These are phyloP conservation scores for Fusarium keratoplasticum DNA, from an alignment of 2,329 filamentous ascomycete genomes.

Conservation along the genomic window DNA sequence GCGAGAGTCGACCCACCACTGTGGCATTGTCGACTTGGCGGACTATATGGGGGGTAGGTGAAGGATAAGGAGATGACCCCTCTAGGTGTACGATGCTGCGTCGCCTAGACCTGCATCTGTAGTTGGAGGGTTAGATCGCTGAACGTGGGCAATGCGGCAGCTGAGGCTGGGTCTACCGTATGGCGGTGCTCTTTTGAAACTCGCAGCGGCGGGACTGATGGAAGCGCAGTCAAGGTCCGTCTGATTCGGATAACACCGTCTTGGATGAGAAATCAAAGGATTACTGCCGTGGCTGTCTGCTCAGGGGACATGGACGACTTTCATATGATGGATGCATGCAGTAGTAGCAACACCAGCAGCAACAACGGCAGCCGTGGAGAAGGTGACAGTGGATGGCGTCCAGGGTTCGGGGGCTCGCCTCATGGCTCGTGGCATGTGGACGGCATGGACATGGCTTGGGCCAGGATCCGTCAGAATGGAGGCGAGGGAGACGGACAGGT, in stretches of 20 bases:
- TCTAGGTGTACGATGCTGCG: conserved; percentile 19
- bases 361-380: conserved; percentile 10
- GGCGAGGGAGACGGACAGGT: conserved; percentile 8
- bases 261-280: conserved; percentile 9
- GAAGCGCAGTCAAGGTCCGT: neutral
- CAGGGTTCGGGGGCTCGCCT: conserved; percentile 31
- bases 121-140: conserved; percentile 12
- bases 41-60: conserved; percentile 8
- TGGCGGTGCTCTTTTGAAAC: conserved; percentile 8
- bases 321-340: conserved; percentile 34
- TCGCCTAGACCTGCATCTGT: conserved; percentile 37
- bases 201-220: neutral
- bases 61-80: conserved; percentile 26
- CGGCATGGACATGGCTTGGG: conserved; percentile 33
- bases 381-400: conserved; percentile 29
- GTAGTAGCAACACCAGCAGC: neutral
- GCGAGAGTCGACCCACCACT: conserved; percentile 79
- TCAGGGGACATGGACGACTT: conserved; percentile 39
- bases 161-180: conserved; percentile 14
- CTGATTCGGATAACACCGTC: neutral
- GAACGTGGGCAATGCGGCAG: conserved; percentile 12
- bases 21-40: conserved; percentile 44
- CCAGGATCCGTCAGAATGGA: conserved; percentile 32
- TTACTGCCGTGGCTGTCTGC: conserved; percentile 14
- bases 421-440: conserved; percentile 41